Percentiles rank a stretch among this genome's conserved stretches.
Evolutionary conservation across 2,329 filamentous ascomycete species (phyloP).

Genomic region (Lizonia empirigonia): DNA sequence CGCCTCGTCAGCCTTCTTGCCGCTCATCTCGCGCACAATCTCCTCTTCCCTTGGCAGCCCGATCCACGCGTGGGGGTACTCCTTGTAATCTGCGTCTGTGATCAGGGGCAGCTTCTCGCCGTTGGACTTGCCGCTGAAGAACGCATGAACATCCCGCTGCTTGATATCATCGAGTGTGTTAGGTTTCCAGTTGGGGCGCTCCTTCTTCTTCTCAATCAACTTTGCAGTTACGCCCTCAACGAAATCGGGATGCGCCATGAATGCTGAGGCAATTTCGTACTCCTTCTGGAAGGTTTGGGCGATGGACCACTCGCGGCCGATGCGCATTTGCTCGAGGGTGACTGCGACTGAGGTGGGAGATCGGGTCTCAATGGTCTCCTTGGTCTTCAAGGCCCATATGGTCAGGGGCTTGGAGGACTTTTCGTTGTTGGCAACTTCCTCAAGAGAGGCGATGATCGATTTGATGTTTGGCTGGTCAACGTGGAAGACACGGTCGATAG

Average conservation of each 20-base stretch:
- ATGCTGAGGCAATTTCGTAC: constrained; percentile 79
- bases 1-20: constrained; percentile 44
- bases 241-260: constrained; percentile 93
- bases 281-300: constrained; percentile 84
- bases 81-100: constrained; percentile 64
- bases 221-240: constrained; percentile 85
- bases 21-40: constrained; percentile 54
- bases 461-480: constrained; percentile 64
- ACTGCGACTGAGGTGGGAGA: constrained; percentile 90
- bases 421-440: constrained; percentile 49
- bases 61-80: constrained; percentile 75
- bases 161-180: constrained; percentile 71
- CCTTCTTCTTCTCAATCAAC: constrained; percentile 71
- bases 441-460: constrained; percentile 72
- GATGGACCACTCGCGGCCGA: constrained; percentile 79
- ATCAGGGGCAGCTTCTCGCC: constrained; percentile 64
- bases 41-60: constrained; percentile 76
- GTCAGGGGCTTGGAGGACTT: constrained; percentile 53
- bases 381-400: constrained; percentile 79
- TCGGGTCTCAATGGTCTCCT: constrained; percentile 74
- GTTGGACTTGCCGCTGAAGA: constrained; percentile 60
- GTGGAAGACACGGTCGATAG: constrained; percentile 73
- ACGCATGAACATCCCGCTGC: constrained; percentile 64
- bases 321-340: constrained; percentile 78
- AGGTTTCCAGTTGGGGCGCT: constrained; percentile 76